Percentiles rank a stretch among this genome's conserved stretches.
phyloP scores from a whole-genome alignment of 768 basidiomycete species.

The Termitomyces eurrhizus region DNA sequence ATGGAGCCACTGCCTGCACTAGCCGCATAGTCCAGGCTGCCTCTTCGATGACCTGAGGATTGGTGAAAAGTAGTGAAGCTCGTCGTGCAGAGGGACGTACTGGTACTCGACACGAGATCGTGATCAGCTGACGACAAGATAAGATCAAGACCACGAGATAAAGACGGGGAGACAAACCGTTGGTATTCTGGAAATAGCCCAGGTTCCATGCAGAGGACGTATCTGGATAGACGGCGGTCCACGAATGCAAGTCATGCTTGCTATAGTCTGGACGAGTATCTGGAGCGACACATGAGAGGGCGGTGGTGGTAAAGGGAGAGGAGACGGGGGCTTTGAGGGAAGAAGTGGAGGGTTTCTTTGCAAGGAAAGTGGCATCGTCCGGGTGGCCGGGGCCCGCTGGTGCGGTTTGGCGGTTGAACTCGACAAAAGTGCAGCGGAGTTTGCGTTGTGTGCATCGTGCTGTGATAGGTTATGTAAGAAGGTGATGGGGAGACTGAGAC shows the following conservation, averaged over 20 bases:
- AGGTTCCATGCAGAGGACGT: neutral
- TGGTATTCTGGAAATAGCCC: neutral
- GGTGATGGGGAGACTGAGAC: slow-evolving; percentile 13
- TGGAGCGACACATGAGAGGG: neutral
- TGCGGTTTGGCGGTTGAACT: slow-evolving; percentile 80
- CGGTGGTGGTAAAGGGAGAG: neutral
- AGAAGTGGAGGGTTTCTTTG: neutral
- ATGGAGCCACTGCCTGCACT: slow-evolving; percentile 41
- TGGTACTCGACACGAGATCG: slow-evolving; percentile 28
- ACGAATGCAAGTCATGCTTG: neutral
- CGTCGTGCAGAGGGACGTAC: neutral
- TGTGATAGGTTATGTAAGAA: neutral
- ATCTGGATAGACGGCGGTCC: neutral
- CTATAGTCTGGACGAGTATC: neutral
- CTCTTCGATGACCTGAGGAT: neutral
- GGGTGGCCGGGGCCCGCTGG: slow-evolving; percentile 69
- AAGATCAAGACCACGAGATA: neutral
- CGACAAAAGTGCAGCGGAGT: slow-evolving; percentile 72
- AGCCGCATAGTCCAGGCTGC: slow-evolving; percentile 24
- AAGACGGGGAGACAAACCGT: neutral
- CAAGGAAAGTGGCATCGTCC: too few species aligned
- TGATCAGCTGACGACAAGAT: slow-evolving; percentile 19
- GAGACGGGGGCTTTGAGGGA: neutral
- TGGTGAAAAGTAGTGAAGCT: neutral
- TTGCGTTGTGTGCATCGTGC: slow-evolving; percentile 67